Conservation (phyloP, 73 alveolate species). For the Diophrys sp. region DNA sequence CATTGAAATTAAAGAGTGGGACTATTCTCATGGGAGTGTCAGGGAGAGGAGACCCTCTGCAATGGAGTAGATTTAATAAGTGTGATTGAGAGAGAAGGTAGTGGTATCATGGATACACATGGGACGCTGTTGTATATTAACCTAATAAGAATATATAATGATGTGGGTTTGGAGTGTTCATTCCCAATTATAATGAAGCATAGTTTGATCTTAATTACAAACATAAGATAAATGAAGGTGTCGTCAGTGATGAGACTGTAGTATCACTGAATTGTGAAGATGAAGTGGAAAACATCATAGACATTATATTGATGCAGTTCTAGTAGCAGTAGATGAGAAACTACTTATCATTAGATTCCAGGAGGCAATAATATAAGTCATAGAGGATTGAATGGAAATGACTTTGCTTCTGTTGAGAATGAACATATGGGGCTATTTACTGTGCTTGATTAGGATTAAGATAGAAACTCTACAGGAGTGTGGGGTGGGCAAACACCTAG, state of each 20-base stretch:
- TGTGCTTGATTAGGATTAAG: background rate
- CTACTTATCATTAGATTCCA: background rate
- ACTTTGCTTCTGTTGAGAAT: background rate
- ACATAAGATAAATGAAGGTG: background rate
- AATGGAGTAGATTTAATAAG: background rate
- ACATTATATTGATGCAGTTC: background rate
- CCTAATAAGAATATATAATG: background rate
- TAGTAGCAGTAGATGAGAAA: background rate
- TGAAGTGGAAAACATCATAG: background rate
- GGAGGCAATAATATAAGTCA: background rate
- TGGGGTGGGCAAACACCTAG: slow-evolving; percentile 8
- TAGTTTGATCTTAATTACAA: background rate
- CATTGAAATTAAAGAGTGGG: background rate
- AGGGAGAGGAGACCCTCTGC: background rate
- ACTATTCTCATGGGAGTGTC: background rate
- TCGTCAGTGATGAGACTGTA: background rate
- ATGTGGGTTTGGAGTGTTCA: background rate
- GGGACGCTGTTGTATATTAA: background rate
- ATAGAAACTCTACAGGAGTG: slow-evolving; percentile 2
- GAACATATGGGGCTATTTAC: slow-evolving; percentile 1
- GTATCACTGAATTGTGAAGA: background rate
- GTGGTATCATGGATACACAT: background rate
- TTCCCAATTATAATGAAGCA: background rate
- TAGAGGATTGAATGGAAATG: slow-evolving; percentile 4
- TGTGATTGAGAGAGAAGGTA: background rate